These are phyloP conservation scores for Suillus americanus DNA, from an alignment of 768 basidiomycete genomes.

Conservation along the genomic window DNA sequence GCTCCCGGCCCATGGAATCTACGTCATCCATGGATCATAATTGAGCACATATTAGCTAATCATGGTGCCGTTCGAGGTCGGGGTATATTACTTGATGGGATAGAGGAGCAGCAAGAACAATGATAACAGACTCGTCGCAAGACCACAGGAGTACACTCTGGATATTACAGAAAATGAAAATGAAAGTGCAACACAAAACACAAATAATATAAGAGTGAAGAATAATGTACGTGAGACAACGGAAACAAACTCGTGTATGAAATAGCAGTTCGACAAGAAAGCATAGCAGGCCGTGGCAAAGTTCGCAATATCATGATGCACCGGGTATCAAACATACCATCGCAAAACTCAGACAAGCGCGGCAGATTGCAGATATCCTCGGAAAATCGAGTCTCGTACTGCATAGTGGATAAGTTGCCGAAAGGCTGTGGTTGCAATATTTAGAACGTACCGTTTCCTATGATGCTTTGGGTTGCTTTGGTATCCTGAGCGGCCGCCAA, in stretches of 20 bases:
- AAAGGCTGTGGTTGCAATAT: background rate
- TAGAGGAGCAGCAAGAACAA: background rate
- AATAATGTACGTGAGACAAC: background rate
- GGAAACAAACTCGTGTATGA: background rate
- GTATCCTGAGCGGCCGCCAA: slow-evolving; percentile 54
- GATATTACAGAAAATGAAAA: background rate
- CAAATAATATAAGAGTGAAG: background rate
- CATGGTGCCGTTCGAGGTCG: background rate
- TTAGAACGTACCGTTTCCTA: slow-evolving; percentile 64
- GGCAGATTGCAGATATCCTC: slow-evolving; percentile 71
- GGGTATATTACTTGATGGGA: background rate
- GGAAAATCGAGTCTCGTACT: slow-evolving; percentile 77
- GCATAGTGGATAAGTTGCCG: slow-evolving; percentile 10
- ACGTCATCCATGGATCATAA: background rate
- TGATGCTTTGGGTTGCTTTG: slow-evolving; percentile 80
- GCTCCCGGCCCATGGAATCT: background rate
- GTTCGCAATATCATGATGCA: background rate
- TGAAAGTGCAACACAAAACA: slow-evolving; percentile 2
- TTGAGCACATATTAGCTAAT: background rate
- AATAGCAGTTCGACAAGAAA: slow-evolving; percentile 4
- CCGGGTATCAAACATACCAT: slow-evolving; percentile 1
- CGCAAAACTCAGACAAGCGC: slow-evolving; percentile 52
- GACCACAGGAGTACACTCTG: background rate
- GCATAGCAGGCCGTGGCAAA: background rate
- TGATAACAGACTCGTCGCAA: background rate